These are phyloP conservation scores for Fusarium odoratissimum DNA, from an alignment of 2,329 filamentous ascomycete genomes.

Conservation along the genomic window DNA sequence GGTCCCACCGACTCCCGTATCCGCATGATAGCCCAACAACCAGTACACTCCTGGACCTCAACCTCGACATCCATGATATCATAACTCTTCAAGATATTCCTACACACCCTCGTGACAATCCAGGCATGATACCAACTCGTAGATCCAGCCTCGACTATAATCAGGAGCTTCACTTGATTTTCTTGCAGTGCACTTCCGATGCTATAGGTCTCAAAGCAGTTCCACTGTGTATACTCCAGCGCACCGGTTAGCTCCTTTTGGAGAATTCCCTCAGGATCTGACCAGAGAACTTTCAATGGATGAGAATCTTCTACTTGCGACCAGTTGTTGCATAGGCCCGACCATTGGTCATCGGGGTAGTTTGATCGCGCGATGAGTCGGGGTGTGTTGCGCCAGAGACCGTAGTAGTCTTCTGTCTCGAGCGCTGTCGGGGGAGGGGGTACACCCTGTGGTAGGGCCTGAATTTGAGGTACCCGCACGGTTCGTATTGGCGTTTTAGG, in stretches of 20 bases:
- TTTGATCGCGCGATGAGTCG: neutral
- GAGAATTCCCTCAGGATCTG: neutral
- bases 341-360: neutral
- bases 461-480: neutral
- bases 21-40: neutral
- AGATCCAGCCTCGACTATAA: neutral
- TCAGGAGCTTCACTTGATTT: neutral
- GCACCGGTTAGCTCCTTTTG: neutral
- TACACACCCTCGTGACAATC: neutral
- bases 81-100: neutral
- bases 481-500: neutral
- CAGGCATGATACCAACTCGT: neutral
- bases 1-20: neutral
- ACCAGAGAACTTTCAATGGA: neutral
- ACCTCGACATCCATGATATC: neutral
- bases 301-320: neutral
- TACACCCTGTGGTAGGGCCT: neutral
- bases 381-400: neutral
- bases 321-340: neutral
- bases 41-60: neutral
- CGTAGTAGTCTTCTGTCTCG: neutral
- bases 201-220: neutral
- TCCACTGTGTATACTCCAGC: neutral
- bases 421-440: neutral
- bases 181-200: neutral